A percentile compares a stretch with the other conserved stretches of the same genome.
These are phyloP conservation scores for Acacia melanoxylon DNA, from an alignment of 306 rosid species.

Conservation along the genomic window DNA sequence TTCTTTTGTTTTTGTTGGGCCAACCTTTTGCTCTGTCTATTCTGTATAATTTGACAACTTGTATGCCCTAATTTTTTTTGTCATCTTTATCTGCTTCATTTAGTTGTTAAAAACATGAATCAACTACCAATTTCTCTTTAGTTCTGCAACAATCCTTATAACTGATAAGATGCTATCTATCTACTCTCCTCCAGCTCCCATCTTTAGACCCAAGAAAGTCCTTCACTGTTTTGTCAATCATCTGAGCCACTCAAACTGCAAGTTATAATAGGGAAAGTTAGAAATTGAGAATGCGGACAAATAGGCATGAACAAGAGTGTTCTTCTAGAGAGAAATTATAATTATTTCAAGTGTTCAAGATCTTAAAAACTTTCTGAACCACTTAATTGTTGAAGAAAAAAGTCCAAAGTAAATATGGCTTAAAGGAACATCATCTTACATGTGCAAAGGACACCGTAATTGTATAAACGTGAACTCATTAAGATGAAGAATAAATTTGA, in stretches of 20 bases:
- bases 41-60: background rate
- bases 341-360: background rate
- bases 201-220: background rate
- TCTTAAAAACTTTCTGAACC: background rate
- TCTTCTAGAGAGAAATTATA: background rate
- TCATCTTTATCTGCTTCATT: background rate
- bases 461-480: background rate
- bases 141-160: background rate
- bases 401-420: background rate
- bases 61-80: background rate
- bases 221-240: background rate
- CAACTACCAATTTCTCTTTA: background rate
- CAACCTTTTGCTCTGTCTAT: slow-evolving; percentile 7
- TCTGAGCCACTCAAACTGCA: background rate
- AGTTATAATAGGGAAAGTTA: background rate
- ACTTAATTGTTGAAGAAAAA: background rate
- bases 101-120: background rate
- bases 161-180: background rate
- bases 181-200: background rate
- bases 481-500: background rate
- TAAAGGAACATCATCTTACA: background rate
- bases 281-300: background rate
- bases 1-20: background rate
- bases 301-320: background rate
- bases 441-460: background rate